Conservation (phyloP, 2,329 filamentous ascomycete species). For the Colletotrichum echinochloae region DNA sequence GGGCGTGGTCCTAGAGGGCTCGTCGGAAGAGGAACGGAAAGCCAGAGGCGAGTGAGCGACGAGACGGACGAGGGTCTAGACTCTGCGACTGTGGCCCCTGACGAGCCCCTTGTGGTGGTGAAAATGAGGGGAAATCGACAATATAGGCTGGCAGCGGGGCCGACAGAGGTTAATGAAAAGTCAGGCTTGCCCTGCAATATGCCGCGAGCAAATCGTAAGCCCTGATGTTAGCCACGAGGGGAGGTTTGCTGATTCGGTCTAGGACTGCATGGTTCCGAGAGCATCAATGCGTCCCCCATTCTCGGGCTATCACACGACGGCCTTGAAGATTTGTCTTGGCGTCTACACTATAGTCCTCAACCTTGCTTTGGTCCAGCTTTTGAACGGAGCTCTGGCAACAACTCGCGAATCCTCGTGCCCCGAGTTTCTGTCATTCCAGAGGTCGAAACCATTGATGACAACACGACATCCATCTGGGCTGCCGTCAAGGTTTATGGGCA, state of each 20-base stretch:
- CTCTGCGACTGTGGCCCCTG: slow-evolving; percentile 44
- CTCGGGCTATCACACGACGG: not conserved
- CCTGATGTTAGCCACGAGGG: no score
- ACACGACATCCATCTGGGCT: slow-evolving; percentile 57
- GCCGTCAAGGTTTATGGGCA: slow-evolving; percentile 62
- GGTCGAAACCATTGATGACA: slow-evolving; percentile 50
- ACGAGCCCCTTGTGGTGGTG: slow-evolving; percentile 49
- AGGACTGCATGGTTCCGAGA: slow-evolving; percentile 1
- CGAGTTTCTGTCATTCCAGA: slow-evolving; percentile 59
- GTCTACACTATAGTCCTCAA: not conserved
- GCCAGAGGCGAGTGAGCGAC: slow-evolving; percentile 42
- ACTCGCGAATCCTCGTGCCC: slow-evolving; percentile 53
- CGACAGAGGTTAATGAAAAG: not conserved
- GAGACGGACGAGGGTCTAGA: slow-evolving; percentile 45
- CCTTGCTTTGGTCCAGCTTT: not conserved
- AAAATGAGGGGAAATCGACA: slow-evolving; percentile 48
- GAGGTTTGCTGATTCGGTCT: not conserved
- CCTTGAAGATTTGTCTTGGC: not conserved
- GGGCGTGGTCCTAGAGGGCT: slow-evolving; percentile 18
- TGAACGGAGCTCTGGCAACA: not conserved
- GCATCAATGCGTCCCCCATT: not conserved
- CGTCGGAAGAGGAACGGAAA: slow-evolving; percentile 41
- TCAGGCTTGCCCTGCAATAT: not conserved
- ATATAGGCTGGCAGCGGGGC: slow-evolving; percentile 11
- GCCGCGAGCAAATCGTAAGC: slow-evolving; percentile 9